Percentiles rank a stretch among this genome's conserved stretches.
These are phyloP conservation scores for Claviceps africana DNA, from an alignment of 2,329 filamentous ascomycete genomes.

Conservation along the genomic window DNA sequence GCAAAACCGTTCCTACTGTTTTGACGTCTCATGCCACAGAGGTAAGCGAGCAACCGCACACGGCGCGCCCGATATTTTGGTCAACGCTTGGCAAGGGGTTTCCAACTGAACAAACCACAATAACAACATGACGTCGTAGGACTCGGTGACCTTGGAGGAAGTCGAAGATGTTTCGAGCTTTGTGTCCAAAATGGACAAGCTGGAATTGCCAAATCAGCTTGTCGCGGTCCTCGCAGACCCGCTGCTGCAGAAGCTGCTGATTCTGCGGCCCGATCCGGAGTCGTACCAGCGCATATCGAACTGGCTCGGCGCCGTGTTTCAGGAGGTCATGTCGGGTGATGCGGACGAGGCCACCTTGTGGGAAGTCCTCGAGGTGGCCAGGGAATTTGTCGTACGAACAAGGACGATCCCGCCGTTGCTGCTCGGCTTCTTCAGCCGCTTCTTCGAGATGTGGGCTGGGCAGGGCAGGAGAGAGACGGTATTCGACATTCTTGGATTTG, in stretches of 20 bases:
- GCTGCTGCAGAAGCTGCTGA: conserved; percentile 61
- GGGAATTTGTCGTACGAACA: conserved; percentile 39
- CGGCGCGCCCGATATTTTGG: neutral
- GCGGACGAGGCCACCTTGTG: conserved; percentile 32
- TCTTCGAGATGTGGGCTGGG: conserved; percentile 51
- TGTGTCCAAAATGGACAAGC: conserved; percentile 58
- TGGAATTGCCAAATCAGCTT: conserved; percentile 71
- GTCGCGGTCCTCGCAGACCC: conserved; percentile 64
- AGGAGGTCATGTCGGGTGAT: conserved; percentile 40
- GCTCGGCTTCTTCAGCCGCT: conserved; percentile 34
- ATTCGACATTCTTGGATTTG: conserved; percentile 42
- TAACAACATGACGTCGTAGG: conserved; percentile 19
- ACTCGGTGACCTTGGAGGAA: conserved; percentile 59
- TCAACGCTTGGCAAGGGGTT: too few relatives aligned
- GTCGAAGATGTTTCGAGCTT: conserved; percentile 58
- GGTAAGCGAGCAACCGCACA: conserved; percentile 28
- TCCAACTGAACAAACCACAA: neutral
- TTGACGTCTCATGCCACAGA: conserved; percentile 62
- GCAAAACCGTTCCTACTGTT: conserved; percentile 47
- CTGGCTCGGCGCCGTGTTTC: conserved; percentile 44
- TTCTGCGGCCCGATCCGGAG: conserved; percentile 44
- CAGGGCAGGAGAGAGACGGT: conserved; percentile 36
- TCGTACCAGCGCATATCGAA: conserved; percentile 39
- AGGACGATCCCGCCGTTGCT: conserved; percentile 39
- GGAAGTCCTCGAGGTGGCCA: conserved; percentile 41